phyloP scores from a whole-genome alignment of 768 basidiomycete genomes.

The Phlegmacium glaucopus region DNA sequence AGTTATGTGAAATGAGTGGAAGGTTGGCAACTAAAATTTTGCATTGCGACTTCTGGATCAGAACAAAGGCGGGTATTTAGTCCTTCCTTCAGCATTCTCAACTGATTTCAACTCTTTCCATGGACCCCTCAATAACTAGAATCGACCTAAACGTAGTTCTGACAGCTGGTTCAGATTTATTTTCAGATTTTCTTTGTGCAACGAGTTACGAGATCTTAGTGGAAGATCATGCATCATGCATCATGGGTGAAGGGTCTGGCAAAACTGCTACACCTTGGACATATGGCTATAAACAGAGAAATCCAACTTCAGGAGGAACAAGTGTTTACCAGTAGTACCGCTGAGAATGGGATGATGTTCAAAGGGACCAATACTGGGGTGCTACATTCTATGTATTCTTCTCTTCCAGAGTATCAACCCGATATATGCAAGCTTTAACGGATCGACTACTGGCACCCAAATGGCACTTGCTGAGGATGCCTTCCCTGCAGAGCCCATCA shows the following conservation, averaged over 20 bases:
- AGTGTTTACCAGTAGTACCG: conserved; percentile 46
- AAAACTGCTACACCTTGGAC: conserved; percentile 39
- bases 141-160: too few species aligned
- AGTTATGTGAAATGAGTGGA: too few species aligned
- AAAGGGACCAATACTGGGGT: conserved; percentile 58
- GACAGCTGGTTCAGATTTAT: too few species aligned
- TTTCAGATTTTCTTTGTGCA: too few species aligned
- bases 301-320: conserved; percentile 18
- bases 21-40: too few species aligned
- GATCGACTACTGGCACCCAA: conserved; percentile 45
- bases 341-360: conserved; percentile 73
- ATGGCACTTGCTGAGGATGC: conserved; percentile 43
- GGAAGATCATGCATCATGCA: conserved; percentile 22
- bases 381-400: conserved; percentile 15
- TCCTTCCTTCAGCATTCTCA: too few species aligned
- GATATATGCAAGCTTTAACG: conserved; percentile 39
- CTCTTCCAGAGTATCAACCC: not conserved
- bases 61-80: too few species aligned
- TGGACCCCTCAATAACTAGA: too few species aligned
- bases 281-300: conserved; percentile 58
- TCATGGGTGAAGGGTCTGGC: conserved; percentile 42
- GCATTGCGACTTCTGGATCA: too few species aligned
- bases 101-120: too few species aligned
- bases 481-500: conserved; percentile 56
- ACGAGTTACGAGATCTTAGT: too few species aligned